Base-by-base conservation (phyloP, 177 flowering plant genomes). In the Vitis hybrid region DNA sequence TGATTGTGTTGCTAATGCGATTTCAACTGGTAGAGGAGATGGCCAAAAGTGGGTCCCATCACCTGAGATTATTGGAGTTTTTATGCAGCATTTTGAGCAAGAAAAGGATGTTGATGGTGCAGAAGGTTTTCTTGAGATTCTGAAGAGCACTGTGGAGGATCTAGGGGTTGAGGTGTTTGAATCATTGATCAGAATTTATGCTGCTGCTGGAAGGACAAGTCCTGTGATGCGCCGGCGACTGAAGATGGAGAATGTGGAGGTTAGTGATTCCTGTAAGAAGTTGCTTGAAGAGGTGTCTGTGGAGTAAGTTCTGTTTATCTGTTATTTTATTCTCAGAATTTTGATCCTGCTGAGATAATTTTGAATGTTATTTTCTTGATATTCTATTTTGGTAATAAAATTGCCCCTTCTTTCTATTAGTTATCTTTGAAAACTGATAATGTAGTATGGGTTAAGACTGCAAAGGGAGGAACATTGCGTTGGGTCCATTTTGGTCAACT, bases 211-310 rank as follows among this genome's bases (percentile, higher is more conserved):
- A 64, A 92, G 76, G 81, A 89, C 87, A 64, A 90, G 86, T 66
- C 75, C 83, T 11, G 45, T 76, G 2, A 71, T 94, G 84, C 84
- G 73, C 22, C 87, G 83, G 18, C 70, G 93, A 61, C 77, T 94
- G 80, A 94, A 88, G 82, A 91, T 91, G 98, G 98, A 93, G 77
- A 87, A 89, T 13, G 82, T 91, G 62, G 91, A 90, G 70, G 85
- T 95, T 68, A 89, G 81, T 64, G 86, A 83, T 50, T 86, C 73
- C 31, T 68, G 80, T 55, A 77, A 86, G 78, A 87, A 81, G 76
- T 78, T 90, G 83, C 92, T 95, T 39, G 87, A 89, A 12, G 60
- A 29, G 22, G 77, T 92, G 11, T 82, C 83, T 61, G 72, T 72
- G 50, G 92, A 87, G 73, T 89, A 81, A 84, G 74, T 26, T 69